Conservation (phyloP, 768 basidiomycete genomes). For the Phanerodontia chrysosporium region DNA sequence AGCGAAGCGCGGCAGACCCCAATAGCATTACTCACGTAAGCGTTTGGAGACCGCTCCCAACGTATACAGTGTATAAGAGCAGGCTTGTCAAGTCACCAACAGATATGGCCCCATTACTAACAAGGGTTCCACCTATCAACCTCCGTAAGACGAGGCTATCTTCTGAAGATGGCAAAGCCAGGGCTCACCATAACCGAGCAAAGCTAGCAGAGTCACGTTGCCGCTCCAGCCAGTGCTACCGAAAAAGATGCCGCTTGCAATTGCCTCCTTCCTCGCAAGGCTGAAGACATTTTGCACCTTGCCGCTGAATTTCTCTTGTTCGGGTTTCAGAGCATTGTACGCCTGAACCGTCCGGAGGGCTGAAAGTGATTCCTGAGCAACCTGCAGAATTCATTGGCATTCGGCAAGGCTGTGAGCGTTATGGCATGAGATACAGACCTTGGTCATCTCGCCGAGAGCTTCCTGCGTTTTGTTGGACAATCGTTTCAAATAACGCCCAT, state of each 20-base stretch:
- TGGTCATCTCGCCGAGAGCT: slow-evolving; percentile 94
- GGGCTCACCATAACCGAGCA: slow-evolving; percentile 90
- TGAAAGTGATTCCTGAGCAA: slow-evolving; percentile 86
- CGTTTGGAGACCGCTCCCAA: slow-evolving; percentile 76
- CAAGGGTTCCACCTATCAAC: slow-evolving; percentile 76
- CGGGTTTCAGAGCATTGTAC: slow-evolving; percentile 78
- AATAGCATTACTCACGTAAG: slow-evolving; percentile 50
- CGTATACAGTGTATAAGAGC: slow-evolving; percentile 87
- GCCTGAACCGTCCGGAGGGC: slow-evolving; percentile 88
- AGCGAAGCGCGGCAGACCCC: not conserved
- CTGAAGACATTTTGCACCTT: slow-evolving; percentile 60
- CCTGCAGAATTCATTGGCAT: slow-evolving; percentile 33
- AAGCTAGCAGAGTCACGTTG: slow-evolving; percentile 82
- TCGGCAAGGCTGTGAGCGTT: not conserved
- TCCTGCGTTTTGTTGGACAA: slow-evolving; percentile 91
- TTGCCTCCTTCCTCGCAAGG: slow-evolving; percentile 81
- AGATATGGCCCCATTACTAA: slow-evolving; percentile 82
- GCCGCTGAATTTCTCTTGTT: slow-evolving; percentile 71
- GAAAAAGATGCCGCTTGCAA: slow-evolving; percentile 90
- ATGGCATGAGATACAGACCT: slow-evolving; percentile 37
- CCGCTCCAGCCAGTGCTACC: slow-evolving; percentile 91
- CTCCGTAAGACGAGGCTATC: not conserved
- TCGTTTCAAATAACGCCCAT: slow-evolving; percentile 90
- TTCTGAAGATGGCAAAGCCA: not conserved
- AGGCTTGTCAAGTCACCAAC: slow-evolving; percentile 90